A percentile compares a stretch with the other conserved stretches of the same genome.
Evolutionary conservation across 2,329 filamentous ascomycete species (phyloP).

Genomic region (Pseudogymnoascus sp.): DNA sequence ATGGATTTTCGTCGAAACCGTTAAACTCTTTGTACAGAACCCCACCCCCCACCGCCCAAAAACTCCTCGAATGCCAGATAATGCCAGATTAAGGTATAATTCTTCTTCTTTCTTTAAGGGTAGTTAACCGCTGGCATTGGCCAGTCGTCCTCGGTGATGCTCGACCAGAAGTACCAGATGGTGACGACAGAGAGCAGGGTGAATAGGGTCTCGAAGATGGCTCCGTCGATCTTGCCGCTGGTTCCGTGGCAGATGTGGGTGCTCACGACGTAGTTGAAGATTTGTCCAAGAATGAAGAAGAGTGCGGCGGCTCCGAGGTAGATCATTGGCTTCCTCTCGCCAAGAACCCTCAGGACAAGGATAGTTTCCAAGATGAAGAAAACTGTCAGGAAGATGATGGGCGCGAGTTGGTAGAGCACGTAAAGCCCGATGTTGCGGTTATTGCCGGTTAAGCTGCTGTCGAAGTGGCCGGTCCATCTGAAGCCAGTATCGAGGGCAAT

Average conservation of each 20-base stretch:
- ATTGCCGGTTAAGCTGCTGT: conserved; percentile 49
- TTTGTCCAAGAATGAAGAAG: conserved; percentile 83
- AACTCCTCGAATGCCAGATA: conserved; percentile 13
- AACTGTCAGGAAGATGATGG: conserved; percentile 78
- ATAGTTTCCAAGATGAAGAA: conserved; percentile 80
- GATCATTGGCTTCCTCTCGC: conserved; percentile 87
- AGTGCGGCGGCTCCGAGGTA: conserved; percentile 69
- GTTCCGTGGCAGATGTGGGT: conserved; percentile 82
- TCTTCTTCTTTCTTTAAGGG: conserved; percentile 23
- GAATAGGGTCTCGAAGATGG: conserved; percentile 89
- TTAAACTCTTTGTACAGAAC: conserved; percentile 7
- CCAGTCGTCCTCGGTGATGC: conserved; percentile 99
- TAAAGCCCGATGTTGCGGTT: conserved; percentile 81
- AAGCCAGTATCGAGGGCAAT: conserved; percentile 92
- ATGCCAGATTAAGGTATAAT: conserved; percentile 32
- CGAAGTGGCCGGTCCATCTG: conserved; percentile 73
- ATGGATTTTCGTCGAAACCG: not conserved
- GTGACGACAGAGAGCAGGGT: conserved; percentile 75
- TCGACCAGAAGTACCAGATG: conserved; percentile 96
- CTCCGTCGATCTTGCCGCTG: conserved; percentile 79
- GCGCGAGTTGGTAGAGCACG: conserved; percentile 84
- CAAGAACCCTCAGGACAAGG: conserved; percentile 77
- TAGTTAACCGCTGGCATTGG: conserved; percentile 44
- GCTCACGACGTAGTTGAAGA: conserved; percentile 95
- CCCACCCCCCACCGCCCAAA: not conserved